These are phyloP conservation scores for Hypericum androsaemum DNA, from an alignment of 345 rosid species.

Conservation along the genomic window DNA sequence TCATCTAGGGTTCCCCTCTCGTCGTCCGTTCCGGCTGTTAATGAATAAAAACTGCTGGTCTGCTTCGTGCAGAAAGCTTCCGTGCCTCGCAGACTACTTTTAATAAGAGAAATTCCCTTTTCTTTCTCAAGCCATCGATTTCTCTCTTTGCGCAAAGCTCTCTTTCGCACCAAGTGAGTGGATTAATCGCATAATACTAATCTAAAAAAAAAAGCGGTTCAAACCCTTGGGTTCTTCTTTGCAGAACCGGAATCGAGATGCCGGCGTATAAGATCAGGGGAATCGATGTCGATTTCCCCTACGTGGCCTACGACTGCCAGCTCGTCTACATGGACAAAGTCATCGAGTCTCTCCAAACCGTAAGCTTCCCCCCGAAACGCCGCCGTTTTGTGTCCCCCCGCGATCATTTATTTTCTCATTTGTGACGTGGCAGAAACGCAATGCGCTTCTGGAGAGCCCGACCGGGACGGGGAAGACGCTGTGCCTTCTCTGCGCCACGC, in stretches of 20 bases:
- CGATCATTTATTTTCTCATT: neutral
- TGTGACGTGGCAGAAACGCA: conserved; percentile 45
- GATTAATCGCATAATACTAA: no score
- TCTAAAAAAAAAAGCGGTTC: no score
- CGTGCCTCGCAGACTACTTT: no score
- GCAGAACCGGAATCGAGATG: conserved; percentile 33
- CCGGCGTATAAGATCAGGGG: conserved; percentile 75
- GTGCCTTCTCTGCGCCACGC: conserved; percentile 90
- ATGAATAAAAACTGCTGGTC: no score
- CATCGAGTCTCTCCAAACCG: conserved; percentile 74
- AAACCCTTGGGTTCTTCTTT: no score
- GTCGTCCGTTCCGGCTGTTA: no score
- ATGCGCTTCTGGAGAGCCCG: conserved; percentile 95
- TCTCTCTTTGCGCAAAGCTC: no score
- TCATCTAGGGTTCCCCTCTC: no score
- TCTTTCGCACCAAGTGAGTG: no score
- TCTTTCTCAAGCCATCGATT: no score
- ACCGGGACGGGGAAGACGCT: conserved; percentile 96
- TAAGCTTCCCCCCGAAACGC: conserved; percentile 15
- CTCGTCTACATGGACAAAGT: conserved; percentile 91
- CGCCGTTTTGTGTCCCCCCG: neutral
- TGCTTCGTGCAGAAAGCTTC: no score
- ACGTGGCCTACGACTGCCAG: conserved; percentile 84
- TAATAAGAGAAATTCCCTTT: no score
- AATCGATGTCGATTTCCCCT: conserved; percentile 85